Base-by-base conservation (phyloP, 1,139 yeast species). In the Geotrichum bryndzae region DNA sequence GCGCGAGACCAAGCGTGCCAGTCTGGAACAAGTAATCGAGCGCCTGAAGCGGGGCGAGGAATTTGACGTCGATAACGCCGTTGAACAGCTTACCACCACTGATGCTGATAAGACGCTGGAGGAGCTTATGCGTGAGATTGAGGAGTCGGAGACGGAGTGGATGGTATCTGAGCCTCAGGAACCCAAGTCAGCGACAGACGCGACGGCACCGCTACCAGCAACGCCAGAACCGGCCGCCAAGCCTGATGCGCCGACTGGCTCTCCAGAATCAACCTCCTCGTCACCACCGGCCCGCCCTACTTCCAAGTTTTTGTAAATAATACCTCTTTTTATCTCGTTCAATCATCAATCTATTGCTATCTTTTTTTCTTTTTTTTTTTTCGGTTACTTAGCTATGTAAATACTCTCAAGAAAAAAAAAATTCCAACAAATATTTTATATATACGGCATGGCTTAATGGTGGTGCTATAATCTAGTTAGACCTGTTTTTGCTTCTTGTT, bases 61-160 rank as follows among this genome's bases (percentile, higher is more conserved):
- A 4, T 25, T 62, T 10, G 60, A 62, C 51, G 58, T 62, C 7
- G 59, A 57, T 22, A 45, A 38, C 11, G 61, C 56, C 18, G 51
- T 61, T 13, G 54, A 53, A 7, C 54, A 51, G 27, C 46, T 63
- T 22, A 48, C 53, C 10, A 51, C 38, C 1, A 58, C 59, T 27
- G 65, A 63, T 22, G 38, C 56, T 10, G 65, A 63, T 54, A 58
- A 51, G 35, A 41, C 63, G 2, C 41, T 63, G 13, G 65, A 58
- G 13, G 65, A 63, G 41, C 46, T 63, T 41, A 54, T 63, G 45
- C 48, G 51, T 1, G 63, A 59, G 22, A 63, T 63, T 31, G 61
- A 60, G 22, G 15, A 45, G 48, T 63, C 63, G 1, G 65, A 63
- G 51, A 57, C 54, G n/a, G 63, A 59, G 48, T 63, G 65, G 65